Percentiles rank a stretch among this genome's conserved stretches.
phyloP scores from a whole-genome alignment of 2,329 filamentous ascomycete species.

The Xylariaceae sp. region DNA sequence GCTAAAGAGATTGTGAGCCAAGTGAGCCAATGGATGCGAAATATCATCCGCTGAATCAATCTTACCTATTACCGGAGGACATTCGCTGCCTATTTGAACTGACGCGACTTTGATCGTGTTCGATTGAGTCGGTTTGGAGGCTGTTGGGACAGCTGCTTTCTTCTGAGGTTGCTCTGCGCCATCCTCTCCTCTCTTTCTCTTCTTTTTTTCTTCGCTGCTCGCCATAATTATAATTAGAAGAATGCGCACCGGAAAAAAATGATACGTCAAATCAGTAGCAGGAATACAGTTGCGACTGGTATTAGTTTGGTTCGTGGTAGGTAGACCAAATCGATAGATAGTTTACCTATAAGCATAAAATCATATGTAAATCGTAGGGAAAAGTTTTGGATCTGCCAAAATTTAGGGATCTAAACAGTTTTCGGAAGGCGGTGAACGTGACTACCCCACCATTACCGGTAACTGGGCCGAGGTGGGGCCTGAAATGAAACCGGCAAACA shows the following conservation, averaged over 20 bases:
- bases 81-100: slow-evolving; percentile 40
- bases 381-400: slow-evolving; percentile 26
- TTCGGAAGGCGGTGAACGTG: slow-evolving; percentile 26
- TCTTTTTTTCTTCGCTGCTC: slow-evolving; percentile 44
- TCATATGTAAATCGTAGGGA: slow-evolving; percentile 7
- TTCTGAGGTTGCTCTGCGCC: slow-evolving; percentile 41
- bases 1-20: slow-evolving; percentile 30
- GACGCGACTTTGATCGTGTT: slow-evolving; percentile 41
- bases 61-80: slow-evolving; percentile 51
- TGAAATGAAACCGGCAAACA: background rate
- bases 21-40: slow-evolving; percentile 18
- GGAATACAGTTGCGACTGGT: background rate
- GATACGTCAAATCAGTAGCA: background rate
- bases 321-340: background rate
- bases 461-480: background rate
- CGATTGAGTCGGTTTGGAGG: slow-evolving; percentile 30
- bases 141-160: slow-evolving; percentile 44
- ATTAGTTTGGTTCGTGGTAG: background rate
- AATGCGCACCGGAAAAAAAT: background rate
- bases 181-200: slow-evolving; percentile 48
- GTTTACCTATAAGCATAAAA: background rate
- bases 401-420: slow-evolving; percentile 3
- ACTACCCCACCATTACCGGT: background rate
- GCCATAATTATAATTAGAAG: slow-evolving; percentile 32
- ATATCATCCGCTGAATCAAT: slow-evolving; percentile 1